phyloP scores from a whole-genome alignment of 208 protist species.

The Leishmania amazonensis region DNA sequence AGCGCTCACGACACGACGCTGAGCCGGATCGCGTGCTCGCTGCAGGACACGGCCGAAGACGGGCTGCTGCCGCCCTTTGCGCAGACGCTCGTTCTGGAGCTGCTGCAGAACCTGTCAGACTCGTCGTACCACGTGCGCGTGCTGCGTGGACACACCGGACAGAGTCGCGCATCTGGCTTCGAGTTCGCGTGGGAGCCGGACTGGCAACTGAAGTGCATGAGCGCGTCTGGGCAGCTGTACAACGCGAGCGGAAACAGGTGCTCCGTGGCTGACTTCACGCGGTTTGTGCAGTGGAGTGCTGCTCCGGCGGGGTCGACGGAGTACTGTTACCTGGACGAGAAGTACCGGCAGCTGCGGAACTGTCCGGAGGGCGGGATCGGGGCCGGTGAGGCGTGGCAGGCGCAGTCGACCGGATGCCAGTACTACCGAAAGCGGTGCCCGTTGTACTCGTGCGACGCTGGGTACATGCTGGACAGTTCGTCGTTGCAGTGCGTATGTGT shows the following conservation, averaged over 20 bases:
- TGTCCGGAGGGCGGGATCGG: slow-evolving; percentile 26
- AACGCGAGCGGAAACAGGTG: slow-evolving; percentile 40
- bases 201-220: slow-evolving; percentile 48
- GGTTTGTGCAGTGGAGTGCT: slow-evolving; percentile 38
- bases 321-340: slow-evolving; percentile 55
- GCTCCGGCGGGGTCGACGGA: slow-evolving; percentile 34
- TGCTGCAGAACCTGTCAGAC: slow-evolving; percentile 38
- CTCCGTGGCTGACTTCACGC: slow-evolving; percentile 48
- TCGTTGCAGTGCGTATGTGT: slow-evolving; percentile 32
- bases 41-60: slow-evolving; percentile 36
- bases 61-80: slow-evolving; percentile 56
- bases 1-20: slow-evolving; percentile 56
- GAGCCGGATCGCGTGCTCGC: slow-evolving; percentile 30
- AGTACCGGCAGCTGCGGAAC: slow-evolving; percentile 17
- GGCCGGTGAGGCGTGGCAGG: neutral
- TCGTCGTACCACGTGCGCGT: slow-evolving; percentile 49
- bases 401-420: slow-evolving; percentile 17
- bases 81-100: slow-evolving; percentile 52
- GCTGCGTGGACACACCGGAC: slow-evolving; percentile 46
- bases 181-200: slow-evolving; percentile 34
- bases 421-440: slow-evolving; percentile 32
- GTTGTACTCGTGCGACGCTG: slow-evolving; percentile 22
- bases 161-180: slow-evolving; percentile 37
- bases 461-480: slow-evolving; percentile 24
- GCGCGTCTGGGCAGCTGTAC: slow-evolving; percentile 31